Evolutionary conservation across 257 asterid genomes (phyloP).

Genomic region (Solanum phureja): DNA sequence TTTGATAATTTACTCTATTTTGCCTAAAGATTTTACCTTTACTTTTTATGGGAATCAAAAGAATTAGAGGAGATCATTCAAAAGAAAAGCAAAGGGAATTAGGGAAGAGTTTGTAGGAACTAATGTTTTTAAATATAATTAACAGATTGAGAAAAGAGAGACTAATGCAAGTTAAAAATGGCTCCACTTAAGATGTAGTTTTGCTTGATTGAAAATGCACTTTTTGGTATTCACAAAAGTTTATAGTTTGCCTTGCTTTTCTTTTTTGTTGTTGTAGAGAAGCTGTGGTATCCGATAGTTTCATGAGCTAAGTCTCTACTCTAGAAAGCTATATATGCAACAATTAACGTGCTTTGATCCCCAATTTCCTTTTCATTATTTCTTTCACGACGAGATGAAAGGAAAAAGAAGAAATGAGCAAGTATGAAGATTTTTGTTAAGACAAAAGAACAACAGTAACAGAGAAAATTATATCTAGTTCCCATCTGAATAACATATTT

Average conservation of each 20-base stretch:
- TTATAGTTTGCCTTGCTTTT: background rate
- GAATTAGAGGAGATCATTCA: background rate
- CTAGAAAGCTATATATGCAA: background rate
- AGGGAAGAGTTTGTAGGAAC: background rate
- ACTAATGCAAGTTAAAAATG: background rate
- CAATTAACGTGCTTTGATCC: background rate
- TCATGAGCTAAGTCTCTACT: background rate
- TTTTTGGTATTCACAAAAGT: background rate
- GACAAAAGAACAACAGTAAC: background rate
- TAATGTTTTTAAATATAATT: background rate
- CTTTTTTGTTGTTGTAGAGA: background rate
- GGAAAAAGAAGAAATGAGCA: background rate
- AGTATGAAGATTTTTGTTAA: background rate
- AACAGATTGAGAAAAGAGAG: background rate
- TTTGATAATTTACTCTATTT: background rate
- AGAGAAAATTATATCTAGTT: background rate
- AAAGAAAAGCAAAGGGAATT: background rate
- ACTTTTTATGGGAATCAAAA: background rate
- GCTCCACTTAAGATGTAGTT: background rate
- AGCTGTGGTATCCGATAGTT: background rate
- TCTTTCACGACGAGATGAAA: background rate
- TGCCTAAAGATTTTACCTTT: background rate
- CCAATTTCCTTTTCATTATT: background rate
- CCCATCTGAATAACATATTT: background rate
- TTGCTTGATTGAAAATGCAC: background rate